phyloP scores from a whole-genome alignment of 2,329 filamentous ascomycete species.

The Spiromastix sp. region DNA sequence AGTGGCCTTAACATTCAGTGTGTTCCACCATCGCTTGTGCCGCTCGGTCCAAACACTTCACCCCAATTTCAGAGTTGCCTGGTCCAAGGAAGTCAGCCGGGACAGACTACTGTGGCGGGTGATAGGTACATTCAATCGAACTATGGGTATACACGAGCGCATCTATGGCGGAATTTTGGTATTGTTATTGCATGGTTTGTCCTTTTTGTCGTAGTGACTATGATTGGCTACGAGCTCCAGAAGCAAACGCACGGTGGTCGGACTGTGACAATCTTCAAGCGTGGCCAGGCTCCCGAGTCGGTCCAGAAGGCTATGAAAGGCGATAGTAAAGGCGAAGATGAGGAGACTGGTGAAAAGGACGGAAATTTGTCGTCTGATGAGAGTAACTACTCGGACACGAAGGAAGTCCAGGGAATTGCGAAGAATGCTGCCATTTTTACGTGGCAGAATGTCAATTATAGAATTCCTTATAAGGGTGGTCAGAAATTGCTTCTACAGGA shows the following conservation, averaged over 20 bases:
- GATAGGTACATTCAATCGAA: constrained; percentile 45
- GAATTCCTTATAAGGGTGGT: constrained; percentile 37
- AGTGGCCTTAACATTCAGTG: constrained; percentile 47
- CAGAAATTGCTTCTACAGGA: constrained; percentile 44
- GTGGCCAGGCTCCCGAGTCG: constrained; percentile 50
- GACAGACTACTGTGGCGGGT: constrained; percentile 43
- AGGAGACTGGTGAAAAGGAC: constrained; percentile 38
- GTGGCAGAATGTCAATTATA: constrained; percentile 77
- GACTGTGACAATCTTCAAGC: constrained; percentile 65
- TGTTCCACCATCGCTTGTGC: constrained; percentile 46
- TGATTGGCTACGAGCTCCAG: constrained; percentile 67
- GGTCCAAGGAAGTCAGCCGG: constrained; percentile 46
- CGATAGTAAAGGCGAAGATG: constrained; percentile 33
- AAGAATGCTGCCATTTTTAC: constrained; percentile 66
- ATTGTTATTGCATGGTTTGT: constrained; percentile 68
- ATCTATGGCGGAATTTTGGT: constrained; percentile 65
- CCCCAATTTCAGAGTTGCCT: constrained; percentile 49
- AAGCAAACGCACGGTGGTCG: constrained; percentile 74
- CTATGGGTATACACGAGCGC: constrained; percentile 45
- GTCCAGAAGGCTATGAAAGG: constrained; percentile 49
- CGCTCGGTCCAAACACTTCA: constrained; percentile 36
- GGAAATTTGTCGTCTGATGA: constrained; percentile 11
- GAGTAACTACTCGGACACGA: constrained; percentile 16
- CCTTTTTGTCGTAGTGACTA: constrained; percentile 65
- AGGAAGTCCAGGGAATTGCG: constrained; percentile 41